These are phyloP conservation scores for Hordeum pubiflorum DNA, from an alignment of 202 grass and related monocot genomes.

Conservation along the genomic window DNA sequence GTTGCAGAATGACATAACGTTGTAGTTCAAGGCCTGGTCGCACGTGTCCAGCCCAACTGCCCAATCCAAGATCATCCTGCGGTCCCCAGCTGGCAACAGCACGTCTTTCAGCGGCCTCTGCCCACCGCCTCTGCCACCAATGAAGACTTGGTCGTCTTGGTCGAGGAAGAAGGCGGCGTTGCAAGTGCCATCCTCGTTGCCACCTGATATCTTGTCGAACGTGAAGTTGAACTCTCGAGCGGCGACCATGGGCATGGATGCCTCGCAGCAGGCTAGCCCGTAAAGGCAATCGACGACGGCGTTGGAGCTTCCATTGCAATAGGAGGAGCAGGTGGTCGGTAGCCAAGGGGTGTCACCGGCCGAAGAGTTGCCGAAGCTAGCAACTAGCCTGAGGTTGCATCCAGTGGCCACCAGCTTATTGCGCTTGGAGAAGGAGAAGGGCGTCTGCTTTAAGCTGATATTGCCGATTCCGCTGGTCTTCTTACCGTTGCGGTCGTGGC, in stretches of 20 bases:
- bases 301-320: accelerated
- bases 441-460: conserved; percentile 17
- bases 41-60: background rate
- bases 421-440: conserved; percentile 28
- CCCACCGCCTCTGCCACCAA: no score
- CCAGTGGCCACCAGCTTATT: conserved; percentile 25
- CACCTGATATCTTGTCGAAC: background rate
- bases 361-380: background rate
- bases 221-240: background rate
- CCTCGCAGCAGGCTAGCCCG: conserved; percentile 10
- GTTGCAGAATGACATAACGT: background rate
- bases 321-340: background rate
- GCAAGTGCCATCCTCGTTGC: background rate
- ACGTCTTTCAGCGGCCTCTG: background rate
- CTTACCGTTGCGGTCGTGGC: background rate
- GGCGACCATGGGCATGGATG: background rate
- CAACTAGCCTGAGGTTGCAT: background rate
- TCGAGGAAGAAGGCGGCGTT: conserved; percentile 20
- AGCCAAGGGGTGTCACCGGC: accelerated
- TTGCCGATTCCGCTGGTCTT: background rate
- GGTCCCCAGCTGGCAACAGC: background rate
- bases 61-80: conserved; percentile 41
- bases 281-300: accelerated
- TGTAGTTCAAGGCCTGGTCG: background rate
- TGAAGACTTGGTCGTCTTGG: background rate